Evolutionary conservation across 2,329 filamentous ascomycete genomes (phyloP), one percentile per base, ranked within the genome.

Genomic region (Penicillium aurantiogriseum): DNA sequence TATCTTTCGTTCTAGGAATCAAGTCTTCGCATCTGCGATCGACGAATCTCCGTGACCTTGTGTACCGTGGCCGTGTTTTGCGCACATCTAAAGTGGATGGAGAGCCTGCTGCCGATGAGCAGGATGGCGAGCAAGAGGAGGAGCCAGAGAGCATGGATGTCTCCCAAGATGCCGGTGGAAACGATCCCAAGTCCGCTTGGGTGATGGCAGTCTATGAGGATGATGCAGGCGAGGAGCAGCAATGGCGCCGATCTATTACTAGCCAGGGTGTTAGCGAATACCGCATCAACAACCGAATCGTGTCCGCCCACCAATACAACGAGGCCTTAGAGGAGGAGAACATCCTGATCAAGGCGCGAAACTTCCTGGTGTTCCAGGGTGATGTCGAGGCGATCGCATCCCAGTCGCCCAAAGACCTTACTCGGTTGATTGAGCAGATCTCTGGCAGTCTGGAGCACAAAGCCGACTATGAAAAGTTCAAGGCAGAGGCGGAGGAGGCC

Each of bases 201-300:
- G 95, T 99, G 15, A 97, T 97, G 92, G 94, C 94, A 31, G 93
- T 99, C 17, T 99, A 97, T 75, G 92, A 97, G 73, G 94, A 99
- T 71, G 94, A 99, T 72, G 92, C 92, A 2, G 93, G 92, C 46
- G 91, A 96, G 69, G 91, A 96, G 74, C 92, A 97, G 71, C 87
- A 88, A 65, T 99, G 94, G 94, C 96, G 96, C 78, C 90, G 94
- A 60, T 88, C 87, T 64, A 99, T 99, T 74, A 97, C 92, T 4
- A 91, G 84, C 66, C 83, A 87, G 61, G 94, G 94, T 46, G 87
- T 88, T 29, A 97, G 92, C 80, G 93, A 97, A 76, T 99, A 97
- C 75, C 88, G 93, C 60, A 96, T 99, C 81, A 97, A 99, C 77
- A 92, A 96, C 66, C 88, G 89, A 50, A 81, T 89, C 38, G 94